phyloP scores from a whole-genome alignment of 805 yeast species.

The Wickerhamiella dianesei region DNA sequence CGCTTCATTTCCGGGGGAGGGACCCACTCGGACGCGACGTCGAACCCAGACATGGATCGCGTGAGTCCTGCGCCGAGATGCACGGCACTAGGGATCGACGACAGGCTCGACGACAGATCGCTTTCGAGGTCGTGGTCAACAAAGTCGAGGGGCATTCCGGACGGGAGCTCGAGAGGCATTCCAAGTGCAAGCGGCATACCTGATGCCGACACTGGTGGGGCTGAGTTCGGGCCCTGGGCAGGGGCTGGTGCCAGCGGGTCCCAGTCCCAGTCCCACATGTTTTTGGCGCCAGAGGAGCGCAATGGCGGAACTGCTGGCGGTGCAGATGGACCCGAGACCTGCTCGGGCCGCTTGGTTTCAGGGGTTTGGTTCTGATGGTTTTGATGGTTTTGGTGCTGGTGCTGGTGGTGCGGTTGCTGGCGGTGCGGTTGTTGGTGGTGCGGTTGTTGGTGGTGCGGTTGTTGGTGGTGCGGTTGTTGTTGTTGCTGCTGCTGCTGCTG shows the following conservation, averaged over 20 bases:
- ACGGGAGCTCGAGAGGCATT: neutral
- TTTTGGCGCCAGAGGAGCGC: neutral
- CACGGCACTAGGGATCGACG: neutral
- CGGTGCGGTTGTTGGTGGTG: constrained; percentile 8
- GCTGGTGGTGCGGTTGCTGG: constrained; percentile 2
- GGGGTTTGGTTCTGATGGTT: neutral
- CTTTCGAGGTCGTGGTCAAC: neutral
- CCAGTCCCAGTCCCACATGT: neutral
- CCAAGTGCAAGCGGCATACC: neutral
- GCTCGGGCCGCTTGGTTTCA: neutral
- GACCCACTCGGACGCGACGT: neutral
- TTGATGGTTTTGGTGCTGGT: neutral
- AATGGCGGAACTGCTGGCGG: neutral
- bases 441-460: constrained; percentile 2
- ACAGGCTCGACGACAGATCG: neutral
- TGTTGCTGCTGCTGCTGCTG: constrained; percentile 3
- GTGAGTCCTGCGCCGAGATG: neutral
- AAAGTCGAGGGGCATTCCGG: no score
- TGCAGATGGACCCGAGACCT: neutral
- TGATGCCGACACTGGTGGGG: no score
- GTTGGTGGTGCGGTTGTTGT: constrained; percentile 13
- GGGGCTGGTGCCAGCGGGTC: neutral
- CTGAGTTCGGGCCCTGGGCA: no score
- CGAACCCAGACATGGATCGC: neutral
- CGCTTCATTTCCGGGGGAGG: constrained; percentile 8